Evolutionary conservation across 1,284 basidiomycete genomes (phyloP).

Genomic region (Ceratobasidium sp.): DNA sequence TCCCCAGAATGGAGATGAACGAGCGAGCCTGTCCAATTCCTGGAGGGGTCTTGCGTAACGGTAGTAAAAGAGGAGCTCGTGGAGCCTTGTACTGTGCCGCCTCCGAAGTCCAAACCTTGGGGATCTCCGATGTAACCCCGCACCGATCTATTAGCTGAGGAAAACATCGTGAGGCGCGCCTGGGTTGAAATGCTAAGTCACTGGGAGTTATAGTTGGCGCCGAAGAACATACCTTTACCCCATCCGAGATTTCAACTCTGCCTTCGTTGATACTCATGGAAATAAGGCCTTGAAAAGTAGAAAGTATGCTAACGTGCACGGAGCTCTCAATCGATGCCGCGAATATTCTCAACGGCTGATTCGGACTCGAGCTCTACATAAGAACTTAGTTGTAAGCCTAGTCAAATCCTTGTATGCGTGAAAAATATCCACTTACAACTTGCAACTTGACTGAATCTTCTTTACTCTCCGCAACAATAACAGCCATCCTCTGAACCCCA

Average conservation of each 20-base stretch:
- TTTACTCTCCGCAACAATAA: constrained; percentile 19
- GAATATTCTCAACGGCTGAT: constrained; percentile 25
- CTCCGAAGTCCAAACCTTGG: constrained; percentile 16
- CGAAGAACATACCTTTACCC: constrained; percentile 8
- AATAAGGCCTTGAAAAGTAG: constrained; percentile 18
- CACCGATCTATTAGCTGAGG: background rate
- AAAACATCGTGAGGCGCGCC: constrained; percentile 15
- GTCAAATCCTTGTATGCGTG: background rate
- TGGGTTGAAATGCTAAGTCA: background rate
- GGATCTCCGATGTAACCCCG: constrained; percentile 24
- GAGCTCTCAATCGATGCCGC: constrained; percentile 22
- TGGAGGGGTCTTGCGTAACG: background rate
- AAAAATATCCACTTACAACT: constrained; percentile 6
- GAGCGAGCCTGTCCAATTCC: constrained; percentile 12
- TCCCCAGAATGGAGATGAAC: constrained; percentile 5
- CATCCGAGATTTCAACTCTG: constrained; percentile 5
- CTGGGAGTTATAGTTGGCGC: background rate
- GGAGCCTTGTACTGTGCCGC: no score
- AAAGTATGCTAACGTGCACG: constrained; percentile 5
- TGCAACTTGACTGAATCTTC: constrained; percentile 28
- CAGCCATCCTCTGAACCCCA: background rate
- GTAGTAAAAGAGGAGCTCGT: background rate
- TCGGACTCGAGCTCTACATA: background rate
- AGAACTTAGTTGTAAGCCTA: background rate
- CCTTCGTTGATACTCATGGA: constrained; percentile 8